Conservation (phyloP, 495 filamentous ascomycete species). For the Penicillium verhagenii region DNA sequence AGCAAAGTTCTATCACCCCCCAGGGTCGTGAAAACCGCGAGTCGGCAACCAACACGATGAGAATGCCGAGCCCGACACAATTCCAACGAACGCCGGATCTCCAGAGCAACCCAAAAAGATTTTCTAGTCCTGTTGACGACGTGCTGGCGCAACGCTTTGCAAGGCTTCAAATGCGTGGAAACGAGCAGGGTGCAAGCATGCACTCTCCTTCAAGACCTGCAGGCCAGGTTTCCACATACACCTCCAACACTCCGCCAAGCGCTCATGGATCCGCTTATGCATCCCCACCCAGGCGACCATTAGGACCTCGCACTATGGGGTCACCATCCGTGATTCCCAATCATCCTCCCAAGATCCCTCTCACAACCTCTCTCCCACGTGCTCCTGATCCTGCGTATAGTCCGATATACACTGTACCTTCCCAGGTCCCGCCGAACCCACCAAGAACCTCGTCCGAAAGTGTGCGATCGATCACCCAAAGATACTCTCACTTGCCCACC, state of each 20-base stretch:
- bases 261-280: conserved; percentile 19
- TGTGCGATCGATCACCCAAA: conserved; percentile 31
- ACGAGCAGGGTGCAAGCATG: conserved; percentile 30
- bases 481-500: conserved; percentile 41
- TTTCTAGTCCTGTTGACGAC: conserved; percentile 35
- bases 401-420: conserved; percentile 53
- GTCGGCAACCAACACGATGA: conserved; percentile 15
- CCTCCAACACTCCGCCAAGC: conserved; percentile 19
- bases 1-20: conserved; percentile 2
- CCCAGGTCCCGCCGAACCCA: conserved; percentile 46
- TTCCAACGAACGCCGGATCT: conserved; percentile 30
- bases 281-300: conserved; percentile 38
- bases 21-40: conserved; percentile 27
- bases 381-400: conserved; percentile 85
- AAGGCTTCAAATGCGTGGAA: conserved; percentile 28
- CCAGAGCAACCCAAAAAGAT: conserved; percentile 20
- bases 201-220: conserved; percentile 32
- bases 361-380: conserved; percentile 66
- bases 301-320: conserved; percentile 59
- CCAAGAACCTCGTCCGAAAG: conserved; percentile 49
- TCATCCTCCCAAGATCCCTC: conserved; percentile 54
- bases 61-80: conserved; percentile 47
- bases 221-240: conserved; percentile 30
- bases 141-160: conserved; percentile 47
- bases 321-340: conserved; percentile 39